Base-by-base conservation (phyloP, 2,329 filamentous ascomycete genomes). In the Ophiognomonia clavigignenti-juglandacearum region DNA sequence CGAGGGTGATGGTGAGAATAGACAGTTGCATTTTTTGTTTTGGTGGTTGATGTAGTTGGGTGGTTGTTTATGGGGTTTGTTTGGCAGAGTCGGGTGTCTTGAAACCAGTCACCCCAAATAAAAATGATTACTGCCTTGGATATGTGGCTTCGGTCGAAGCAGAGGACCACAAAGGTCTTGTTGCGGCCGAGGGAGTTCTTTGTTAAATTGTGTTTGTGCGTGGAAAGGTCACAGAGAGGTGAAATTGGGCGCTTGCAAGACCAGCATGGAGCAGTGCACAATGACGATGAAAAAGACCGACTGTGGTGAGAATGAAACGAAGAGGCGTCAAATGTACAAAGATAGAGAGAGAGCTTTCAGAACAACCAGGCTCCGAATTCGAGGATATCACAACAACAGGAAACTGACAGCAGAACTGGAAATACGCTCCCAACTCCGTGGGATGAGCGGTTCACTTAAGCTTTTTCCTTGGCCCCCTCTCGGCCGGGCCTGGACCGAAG, bases 181-280 rank as follows among this genome's bases (percentile, higher is more conserved):
- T 31, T 13, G n/a, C 29, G n/a, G 10, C 38, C 31, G 31, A 38
- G 34, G 40, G 9, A 20, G 22, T 19, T 41, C 40, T 48, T 45
- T n/a, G n/a, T n/a, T n/a, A n/a, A n/a, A n/a, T n/a, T n/a, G n/a
- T n/a, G n/a, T n/a, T n/a, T n/a, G n/a, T n/a, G n/a, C n/a, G 46
- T 45, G 4, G 13, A 10, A 19, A 19, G 20, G 13, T 13, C 19
- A 23, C 19, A 39, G 29, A 18, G 16, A 19, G 39, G 34, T 42
- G 39, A n/a, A 23, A 22, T 48, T 39, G 27, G 39, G 22, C 36
- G 20, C 26, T 38, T 38, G 40, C 40, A 44, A 43, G 35, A 41
- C 41, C 35, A n/a, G 46, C 22, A 48, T 35, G 36, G 31, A 24
- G 20, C 40, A 48, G 27, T 27, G 46, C 29, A 40, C 29, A 24